These are phyloP conservation scores for Berberis thunbergii DNA, from an alignment of 164 flowering plant genomes.

Conservation along the genomic window DNA sequence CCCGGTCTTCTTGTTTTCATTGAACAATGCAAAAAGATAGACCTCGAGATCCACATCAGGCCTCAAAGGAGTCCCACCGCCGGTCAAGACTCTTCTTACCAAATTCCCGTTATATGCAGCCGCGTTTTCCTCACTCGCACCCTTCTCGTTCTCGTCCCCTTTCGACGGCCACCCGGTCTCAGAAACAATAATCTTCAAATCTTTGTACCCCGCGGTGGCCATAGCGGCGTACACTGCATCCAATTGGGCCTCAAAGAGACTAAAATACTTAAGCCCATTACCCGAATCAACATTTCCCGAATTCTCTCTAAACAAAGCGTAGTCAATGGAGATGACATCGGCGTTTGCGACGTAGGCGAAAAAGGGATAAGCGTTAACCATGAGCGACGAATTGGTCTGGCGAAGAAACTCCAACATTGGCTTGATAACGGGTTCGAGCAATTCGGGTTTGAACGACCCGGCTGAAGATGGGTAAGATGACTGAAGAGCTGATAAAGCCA, in stretches of 20 bases:
- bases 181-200: slow-evolving; percentile 42
- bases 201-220: slow-evolving; percentile 38
- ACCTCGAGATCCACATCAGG: slow-evolving; percentile 48
- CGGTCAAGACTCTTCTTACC: slow-evolving; percentile 42
- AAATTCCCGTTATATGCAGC: slow-evolving; percentile 78
- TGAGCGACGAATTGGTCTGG: slow-evolving; percentile 51
- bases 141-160: slow-evolving; percentile 68
- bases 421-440: slow-evolving; percentile 51
- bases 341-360: slow-evolving; percentile 70
- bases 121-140: slow-evolving; percentile 67
- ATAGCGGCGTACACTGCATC: slow-evolving; percentile 90
- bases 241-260: slow-evolving; percentile 73
- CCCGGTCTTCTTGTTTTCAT: slow-evolving; percentile 74
- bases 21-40: slow-evolving; percentile 74
- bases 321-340: slow-evolving; percentile 56
- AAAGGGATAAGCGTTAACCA: slow-evolving; percentile 88
- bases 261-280: slow-evolving; percentile 54
- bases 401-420: slow-evolving; percentile 67
- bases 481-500: slow-evolving; percentile 60
- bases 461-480: slow-evolving; percentile 80
- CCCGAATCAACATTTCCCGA: slow-evolving; percentile 60
- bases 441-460: slow-evolving; percentile 56
- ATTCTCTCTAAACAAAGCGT: slow-evolving; percentile 56
- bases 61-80: slow-evolving; percentile 66
- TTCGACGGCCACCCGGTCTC: slow-evolving; percentile 96